These are phyloP conservation scores for Phytopythium cucurbitacearum DNA, from an alignment of 352 stramenopile genomes.

Conservation along the genomic window DNA sequence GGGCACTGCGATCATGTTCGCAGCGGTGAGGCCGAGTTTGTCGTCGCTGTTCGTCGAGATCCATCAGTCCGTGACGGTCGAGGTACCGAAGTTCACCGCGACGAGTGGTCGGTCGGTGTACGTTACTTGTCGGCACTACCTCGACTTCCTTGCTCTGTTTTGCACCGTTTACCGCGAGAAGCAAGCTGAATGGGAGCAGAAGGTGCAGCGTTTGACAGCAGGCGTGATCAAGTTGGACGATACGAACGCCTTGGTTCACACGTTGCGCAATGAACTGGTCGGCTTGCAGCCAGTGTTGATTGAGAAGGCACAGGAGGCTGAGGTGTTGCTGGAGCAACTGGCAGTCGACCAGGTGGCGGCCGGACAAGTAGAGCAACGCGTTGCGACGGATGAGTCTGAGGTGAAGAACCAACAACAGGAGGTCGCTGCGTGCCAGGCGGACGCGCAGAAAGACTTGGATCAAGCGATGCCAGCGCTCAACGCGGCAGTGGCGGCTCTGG, in stretches of 20 bases:
- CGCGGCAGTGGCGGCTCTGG: conserved; percentile 64
- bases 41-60: conserved; percentile 47
- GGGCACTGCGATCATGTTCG: conserved; percentile 11
- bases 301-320: conserved; percentile 57
- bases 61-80: conserved; percentile 28
- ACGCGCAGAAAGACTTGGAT: conserved; percentile 75
- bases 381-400: conserved; percentile 48
- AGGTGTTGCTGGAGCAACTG: conserved; percentile 56
- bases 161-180: conserved; percentile 68
- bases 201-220: conserved; percentile 48
- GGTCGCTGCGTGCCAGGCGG: conserved; percentile 53
- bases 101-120: conserved; percentile 39
- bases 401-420: conserved; percentile 68
- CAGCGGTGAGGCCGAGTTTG: conserved; percentile 9
- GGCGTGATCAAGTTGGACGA: conserved; percentile 74
- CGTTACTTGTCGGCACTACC: conserved; percentile 83
- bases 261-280: conserved; percentile 75
- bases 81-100: conserved; percentile 28
- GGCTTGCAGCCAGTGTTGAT: conserved; percentile 73
- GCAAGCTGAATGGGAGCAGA: conserved; percentile 27
- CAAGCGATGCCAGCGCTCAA: conserved; percentile 69
- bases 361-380: conserved; percentile 35
- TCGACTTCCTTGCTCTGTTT: conserved; percentile 89
- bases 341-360: conserved; percentile 60
- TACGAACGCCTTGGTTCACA: conserved; percentile 57